phyloP scores from a whole-genome alignment of 768 basidiomycete genomes.

The Termitomyces sp. region DNA sequence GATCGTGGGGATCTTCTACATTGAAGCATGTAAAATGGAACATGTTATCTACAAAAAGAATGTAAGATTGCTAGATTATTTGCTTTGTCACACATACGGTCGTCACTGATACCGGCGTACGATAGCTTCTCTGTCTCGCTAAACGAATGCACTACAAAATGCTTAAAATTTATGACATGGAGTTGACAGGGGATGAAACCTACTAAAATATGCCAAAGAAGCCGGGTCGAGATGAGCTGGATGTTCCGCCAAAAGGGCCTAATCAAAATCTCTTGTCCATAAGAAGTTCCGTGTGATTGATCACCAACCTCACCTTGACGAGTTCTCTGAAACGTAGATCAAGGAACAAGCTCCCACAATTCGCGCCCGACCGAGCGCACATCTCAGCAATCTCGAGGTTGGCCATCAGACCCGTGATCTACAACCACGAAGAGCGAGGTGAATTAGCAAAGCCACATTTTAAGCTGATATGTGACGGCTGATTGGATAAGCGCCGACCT shows the following conservation, averaged over 20 bases:
- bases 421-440: conserved; percentile 21
- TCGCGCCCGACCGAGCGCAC: conserved; percentile 83
- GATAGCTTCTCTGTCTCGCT: conserved; percentile 85
- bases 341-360: conserved; percentile 84
- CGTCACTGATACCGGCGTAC: conserved; percentile 71
- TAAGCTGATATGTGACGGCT: background rate
- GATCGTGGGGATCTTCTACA: conserved; percentile 78
- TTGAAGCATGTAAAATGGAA: conserved; percentile 93
- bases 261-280: background rate
- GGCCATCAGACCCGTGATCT: conserved; percentile 76
- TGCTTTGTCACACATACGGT: conserved; percentile 45
- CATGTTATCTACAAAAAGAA: conserved; percentile 54
- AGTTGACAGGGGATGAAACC: conserved; percentile 17
- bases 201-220: conserved; percentile 79
- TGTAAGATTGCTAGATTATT: background rate
- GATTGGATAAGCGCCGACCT: conserved; percentile 29
- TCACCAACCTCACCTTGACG: conserved; percentile 45
- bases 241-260: conserved; percentile 71
- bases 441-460: conserved; percentile 2
- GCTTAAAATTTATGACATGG: background rate
- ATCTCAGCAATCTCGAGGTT: conserved; percentile 91
- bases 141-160: conserved; percentile 68
- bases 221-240: conserved; percentile 81
- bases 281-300: conserved; percentile 1
- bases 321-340: conserved; percentile 85